A percentile compares a stretch with the other conserved stretches of the same genome.
Conservation (phyloP, 345 rosid genomes). For the Citrus medica region DNA sequence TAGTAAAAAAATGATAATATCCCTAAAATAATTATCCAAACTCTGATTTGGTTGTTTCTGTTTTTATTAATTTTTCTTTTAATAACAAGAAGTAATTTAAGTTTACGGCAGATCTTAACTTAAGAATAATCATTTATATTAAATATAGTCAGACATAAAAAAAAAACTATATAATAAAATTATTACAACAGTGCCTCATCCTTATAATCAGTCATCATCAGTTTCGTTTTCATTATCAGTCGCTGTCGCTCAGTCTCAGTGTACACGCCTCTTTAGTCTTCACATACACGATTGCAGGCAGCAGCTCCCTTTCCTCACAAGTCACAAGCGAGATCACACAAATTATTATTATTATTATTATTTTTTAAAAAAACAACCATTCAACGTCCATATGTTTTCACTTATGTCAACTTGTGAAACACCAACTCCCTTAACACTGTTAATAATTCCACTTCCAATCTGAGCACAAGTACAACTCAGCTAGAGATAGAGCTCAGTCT, state of each 20-base stretch:
- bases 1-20: too few relatives aligned
- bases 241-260: not conserved
- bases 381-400: not conserved
- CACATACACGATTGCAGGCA: not conserved
- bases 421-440: not conserved
- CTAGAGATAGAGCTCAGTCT: not conserved
- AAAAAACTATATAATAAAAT: too few relatives aligned
- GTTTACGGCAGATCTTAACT: too few relatives aligned
- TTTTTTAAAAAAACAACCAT: not conserved
- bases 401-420: not conserved
- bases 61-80: too few relatives aligned
- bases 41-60: too few relatives aligned
- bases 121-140: too few relatives aligned
- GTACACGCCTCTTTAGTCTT: not conserved
- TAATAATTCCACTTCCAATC: too few relatives aligned
- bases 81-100: too few relatives aligned
- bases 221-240: not conserved
- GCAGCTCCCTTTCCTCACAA: not conserved
- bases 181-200: not conserved
- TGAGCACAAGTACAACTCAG: not conserved
- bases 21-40: too few relatives aligned
- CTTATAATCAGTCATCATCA: not conserved
- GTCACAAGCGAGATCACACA: slow-evolving; percentile 4
- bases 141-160: too few relatives aligned
- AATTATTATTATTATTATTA: too few relatives aligned